These are phyloP conservation scores for Aspergillus incahuasiensis DNA, from an alignment of 495 filamentous ascomycete species.

Conservation along the genomic window DNA sequence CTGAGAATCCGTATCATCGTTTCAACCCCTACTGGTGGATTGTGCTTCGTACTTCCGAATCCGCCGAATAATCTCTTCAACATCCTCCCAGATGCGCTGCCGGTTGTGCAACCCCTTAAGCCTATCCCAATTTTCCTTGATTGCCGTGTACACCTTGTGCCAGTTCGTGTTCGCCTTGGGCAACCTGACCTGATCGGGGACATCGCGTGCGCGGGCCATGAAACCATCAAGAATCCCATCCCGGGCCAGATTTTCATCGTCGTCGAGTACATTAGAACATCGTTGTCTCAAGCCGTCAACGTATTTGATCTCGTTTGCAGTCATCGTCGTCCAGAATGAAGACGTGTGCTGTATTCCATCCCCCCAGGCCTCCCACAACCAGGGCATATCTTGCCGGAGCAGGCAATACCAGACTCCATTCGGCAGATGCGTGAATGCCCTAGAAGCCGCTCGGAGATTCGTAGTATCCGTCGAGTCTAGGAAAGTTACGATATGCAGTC, in stretches of 20 bases:
- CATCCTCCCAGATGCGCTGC: background rate
- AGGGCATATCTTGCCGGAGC: conserved; percentile 28
- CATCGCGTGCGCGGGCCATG: too few relatives aligned
- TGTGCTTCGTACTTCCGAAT: background rate
- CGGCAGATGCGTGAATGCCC: conserved; percentile 22
- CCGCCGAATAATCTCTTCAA: background rate
- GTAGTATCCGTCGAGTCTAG: conserved; percentile 20
- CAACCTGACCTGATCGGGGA: background rate
- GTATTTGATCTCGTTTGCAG: background rate
- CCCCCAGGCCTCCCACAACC: conserved; percentile 27
- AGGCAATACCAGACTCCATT: conserved; percentile 22
- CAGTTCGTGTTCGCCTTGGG: background rate
- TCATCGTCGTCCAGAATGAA: background rate
- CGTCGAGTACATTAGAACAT: background rate
- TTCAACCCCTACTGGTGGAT: too few relatives aligned
- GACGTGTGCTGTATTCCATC: background rate
- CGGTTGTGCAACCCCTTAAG: background rate
- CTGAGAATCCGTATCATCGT: too few relatives aligned
- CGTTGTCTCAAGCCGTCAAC: background rate
- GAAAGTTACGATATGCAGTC: conserved; percentile 12
- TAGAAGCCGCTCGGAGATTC: conserved; percentile 16
- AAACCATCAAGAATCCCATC: too few relatives aligned
- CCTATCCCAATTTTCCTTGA: background rate
- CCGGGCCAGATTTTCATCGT: too few relatives aligned
- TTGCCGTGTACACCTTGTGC: background rate